Evolutionary conservation across 495 filamentous ascomycete species (phyloP).

Genomic region (Talaromyces trachyspermus): DNA sequence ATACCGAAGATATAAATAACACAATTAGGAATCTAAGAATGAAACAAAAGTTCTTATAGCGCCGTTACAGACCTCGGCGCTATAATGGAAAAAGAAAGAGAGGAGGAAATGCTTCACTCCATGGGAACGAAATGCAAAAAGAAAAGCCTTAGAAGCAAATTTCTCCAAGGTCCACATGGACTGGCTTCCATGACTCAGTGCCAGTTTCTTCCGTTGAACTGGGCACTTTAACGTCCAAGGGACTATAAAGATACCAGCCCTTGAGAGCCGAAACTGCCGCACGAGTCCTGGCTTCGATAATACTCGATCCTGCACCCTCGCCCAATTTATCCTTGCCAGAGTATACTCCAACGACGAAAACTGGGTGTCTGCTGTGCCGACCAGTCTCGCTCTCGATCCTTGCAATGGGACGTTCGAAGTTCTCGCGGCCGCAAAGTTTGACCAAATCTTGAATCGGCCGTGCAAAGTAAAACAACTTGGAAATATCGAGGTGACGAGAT

Average conservation of each 20-base stretch:
- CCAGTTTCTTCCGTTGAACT: conserved; percentile 67
- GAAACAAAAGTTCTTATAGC: not conserved
- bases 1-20: conserved; percentile 10
- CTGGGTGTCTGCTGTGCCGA: conserved; percentile 68
- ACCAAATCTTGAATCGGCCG: conserved; percentile 74
- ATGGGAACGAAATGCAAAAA: not conserved
- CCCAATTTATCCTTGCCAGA: conserved; percentile 82
- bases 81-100: conserved; percentile 2
- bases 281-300: conserved; percentile 67
- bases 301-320: conserved; percentile 67
- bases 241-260: conserved; percentile 92
- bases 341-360: conserved; percentile 93
- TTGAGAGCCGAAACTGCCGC: conserved; percentile 81
- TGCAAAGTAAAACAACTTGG: conserved; percentile 71
- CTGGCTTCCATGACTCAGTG: conserved; percentile 68
- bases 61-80: conserved; percentile 2
- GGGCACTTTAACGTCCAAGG: conserved; percentile 62
- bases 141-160: conserved; percentile 56
- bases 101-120: not conserved
- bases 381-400: conserved; percentile 85
- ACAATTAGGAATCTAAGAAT: conserved; percentile 1
- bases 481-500: conserved; percentile 67
- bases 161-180: conserved; percentile 83
- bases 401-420: conserved; percentile 81
- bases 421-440: conserved; percentile 75